phyloP scores from a whole-genome alignment of 805 yeast species.

The Teunomyces atbi region DNA sequence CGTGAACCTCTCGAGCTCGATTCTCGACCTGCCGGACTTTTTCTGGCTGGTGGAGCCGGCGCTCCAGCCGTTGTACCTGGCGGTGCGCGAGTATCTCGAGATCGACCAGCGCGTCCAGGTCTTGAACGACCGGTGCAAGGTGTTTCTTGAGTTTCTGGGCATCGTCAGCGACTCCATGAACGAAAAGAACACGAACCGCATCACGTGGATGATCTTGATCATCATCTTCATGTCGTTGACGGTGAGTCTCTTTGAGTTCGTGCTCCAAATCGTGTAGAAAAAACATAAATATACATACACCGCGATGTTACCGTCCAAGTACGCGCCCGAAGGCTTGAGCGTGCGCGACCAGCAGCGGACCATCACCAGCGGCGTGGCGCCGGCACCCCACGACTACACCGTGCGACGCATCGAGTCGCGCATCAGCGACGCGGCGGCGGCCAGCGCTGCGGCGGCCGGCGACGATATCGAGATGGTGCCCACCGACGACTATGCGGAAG shows the following conservation, averaged over 20 bases:
- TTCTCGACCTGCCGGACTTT: constrained; percentile 91
- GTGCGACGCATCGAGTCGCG: constrained; percentile 24
- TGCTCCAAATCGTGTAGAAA: constrained; percentile 44
- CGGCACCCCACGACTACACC: constrained; percentile 20
- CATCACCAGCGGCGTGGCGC: constrained; percentile 18
- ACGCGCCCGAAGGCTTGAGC: constrained; percentile 36
- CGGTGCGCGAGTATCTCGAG: constrained; percentile 88
- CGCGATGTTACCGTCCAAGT: constrained; percentile 33
- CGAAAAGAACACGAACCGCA: constrained; percentile 86
- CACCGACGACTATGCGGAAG: constrained; percentile 46
- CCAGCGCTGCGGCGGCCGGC: constrained; percentile 3
- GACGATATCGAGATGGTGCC: constrained; percentile 48
- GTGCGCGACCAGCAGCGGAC: constrained; percentile 19
- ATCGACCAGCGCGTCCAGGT: constrained; percentile 94
- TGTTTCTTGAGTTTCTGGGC: constrained; percentile 89
- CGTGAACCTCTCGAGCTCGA: constrained; percentile 86
- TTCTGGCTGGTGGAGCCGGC: constrained; percentile 97
- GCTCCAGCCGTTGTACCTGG: constrained; percentile 84
- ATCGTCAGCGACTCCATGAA: constrained; percentile 92
- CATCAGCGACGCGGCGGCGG: constrained; percentile 20
- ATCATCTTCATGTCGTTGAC: constrained; percentile 75
- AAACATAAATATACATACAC: background rate
- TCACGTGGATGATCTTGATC: constrained; percentile 84
- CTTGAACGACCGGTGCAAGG: constrained; percentile 88
- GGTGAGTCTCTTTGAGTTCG: constrained; percentile 72